A percentile compares a stretch with the other conserved stretches of the same genome.
phyloP scores from a whole-genome alignment of 345 rosid species.

The Dimocarpus longan region DNA sequence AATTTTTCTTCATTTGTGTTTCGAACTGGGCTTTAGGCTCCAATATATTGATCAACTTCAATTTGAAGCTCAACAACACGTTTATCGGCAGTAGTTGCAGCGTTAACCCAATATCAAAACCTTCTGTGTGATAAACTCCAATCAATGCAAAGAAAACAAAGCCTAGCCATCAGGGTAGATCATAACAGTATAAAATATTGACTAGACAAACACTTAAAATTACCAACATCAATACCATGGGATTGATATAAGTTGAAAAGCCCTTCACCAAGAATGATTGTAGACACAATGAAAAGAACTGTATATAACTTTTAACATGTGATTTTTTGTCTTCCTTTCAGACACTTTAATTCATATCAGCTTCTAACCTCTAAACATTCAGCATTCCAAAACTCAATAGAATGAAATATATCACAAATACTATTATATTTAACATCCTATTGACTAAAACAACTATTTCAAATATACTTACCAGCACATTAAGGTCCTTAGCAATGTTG shows the following conservation, averaged over 20 bases:
- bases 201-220: neutral
- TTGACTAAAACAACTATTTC: neutral
- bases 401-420: too few relatives aligned
- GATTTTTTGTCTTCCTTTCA: too few relatives aligned
- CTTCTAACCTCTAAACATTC: neutral
- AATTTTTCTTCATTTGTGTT: too few relatives aligned
- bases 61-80: neutral
- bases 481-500: neutral
- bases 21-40: too few relatives aligned
- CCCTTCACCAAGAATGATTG: neutral
- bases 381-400: neutral
- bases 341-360: neutral
- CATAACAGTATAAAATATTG: neutral
- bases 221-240: neutral
- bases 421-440: neutral
- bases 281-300: neutral
- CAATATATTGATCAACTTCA: neutral
- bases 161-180: neutral
- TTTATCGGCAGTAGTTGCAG: neutral
- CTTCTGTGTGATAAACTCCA: neutral
- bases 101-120: neutral
- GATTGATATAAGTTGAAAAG: neutral
- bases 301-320: neutral
- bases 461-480: neutral
- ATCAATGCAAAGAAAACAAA: neutral